Evolutionary conservation across 352 stramenopile species (phyloP).

Genomic region (Pythium sukuiense): DNA sequence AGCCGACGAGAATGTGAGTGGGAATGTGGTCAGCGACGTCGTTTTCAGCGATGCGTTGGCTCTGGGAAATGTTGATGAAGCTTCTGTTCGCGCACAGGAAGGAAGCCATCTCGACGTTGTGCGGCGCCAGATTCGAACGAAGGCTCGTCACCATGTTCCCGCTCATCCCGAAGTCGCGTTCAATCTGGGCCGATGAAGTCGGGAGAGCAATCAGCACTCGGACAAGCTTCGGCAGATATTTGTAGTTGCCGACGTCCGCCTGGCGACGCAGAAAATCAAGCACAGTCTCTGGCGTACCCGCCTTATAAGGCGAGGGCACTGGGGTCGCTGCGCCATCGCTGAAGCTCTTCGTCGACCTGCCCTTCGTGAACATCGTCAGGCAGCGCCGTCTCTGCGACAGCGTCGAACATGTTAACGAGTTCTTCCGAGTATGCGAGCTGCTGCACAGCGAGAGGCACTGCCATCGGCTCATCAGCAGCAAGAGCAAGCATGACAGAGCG

Average conservation of each 20-base stretch:
- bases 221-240: conserved; percentile 3
- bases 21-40: conserved; percentile 6
- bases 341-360: conserved; percentile 12
- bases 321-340: neutral
- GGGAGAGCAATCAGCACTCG: conserved; percentile 8
- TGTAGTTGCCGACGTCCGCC: neutral
- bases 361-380: conserved; percentile 5
- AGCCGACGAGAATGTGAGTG: conserved; percentile 1
- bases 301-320: neutral
- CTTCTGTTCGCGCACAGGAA: conserved; percentile 7
- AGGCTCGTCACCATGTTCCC: neutral
- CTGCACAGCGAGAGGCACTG: neutral
- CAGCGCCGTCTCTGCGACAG: neutral
- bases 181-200: conserved; percentile 14
- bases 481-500: neutral
- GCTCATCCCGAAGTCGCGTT: conserved; percentile 13
- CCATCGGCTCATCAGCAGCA: neutral
- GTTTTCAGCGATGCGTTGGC: neutral
- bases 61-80: conserved; percentile 10
- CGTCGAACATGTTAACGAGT: neutral
- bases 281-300: neutral
- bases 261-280: conserved; percentile 8
- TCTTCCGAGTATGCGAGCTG: neutral
- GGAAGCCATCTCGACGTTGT: conserved; percentile 11
- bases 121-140: neutral